These are phyloP conservation scores for Elongisporangium anandrum DNA, from an alignment of 352 stramenopile genomes.

Conservation along the genomic window DNA sequence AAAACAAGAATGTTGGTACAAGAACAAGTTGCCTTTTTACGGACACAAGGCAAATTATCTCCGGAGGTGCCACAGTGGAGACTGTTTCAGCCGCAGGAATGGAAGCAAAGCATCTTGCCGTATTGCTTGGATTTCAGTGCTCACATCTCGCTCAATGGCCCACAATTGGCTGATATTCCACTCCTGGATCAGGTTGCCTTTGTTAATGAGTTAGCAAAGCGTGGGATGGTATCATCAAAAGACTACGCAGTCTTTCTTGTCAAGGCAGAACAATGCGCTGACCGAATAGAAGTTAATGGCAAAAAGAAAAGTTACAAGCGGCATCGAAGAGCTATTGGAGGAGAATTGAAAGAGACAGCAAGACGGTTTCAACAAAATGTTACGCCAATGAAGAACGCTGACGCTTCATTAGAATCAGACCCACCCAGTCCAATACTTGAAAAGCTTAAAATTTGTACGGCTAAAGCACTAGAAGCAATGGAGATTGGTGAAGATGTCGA, in stretches of 20 bases:
- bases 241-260: constrained; percentile 25
- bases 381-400: not conserved
- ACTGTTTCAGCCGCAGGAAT: constrained; percentile 25
- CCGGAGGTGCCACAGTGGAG: constrained; percentile 26
- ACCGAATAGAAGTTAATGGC: not conserved
- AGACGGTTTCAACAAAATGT: not conserved
- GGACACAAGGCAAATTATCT: constrained; percentile 11
- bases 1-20: constrained; percentile 16
- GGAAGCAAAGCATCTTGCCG: constrained; percentile 29
- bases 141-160: not conserved
- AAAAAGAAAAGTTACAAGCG: constrained; percentile 1
- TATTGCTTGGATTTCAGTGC: constrained; percentile 26
- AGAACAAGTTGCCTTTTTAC: constrained; percentile 18
- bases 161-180: not conserved
- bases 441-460: not conserved
- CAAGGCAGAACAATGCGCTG: not conserved
- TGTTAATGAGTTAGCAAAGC: constrained; percentile 20
- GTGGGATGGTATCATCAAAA: constrained; percentile 9
- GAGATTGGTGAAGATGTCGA: not conserved
- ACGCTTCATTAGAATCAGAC: not conserved
- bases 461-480: not conserved
- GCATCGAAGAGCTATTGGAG: not conserved
- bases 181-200: constrained; percentile 14
- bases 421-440: not conserved
- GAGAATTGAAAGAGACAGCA: not conserved